Conservation (phyloP, 257 asterid species). For the Anisodus tanguticus region DNA sequence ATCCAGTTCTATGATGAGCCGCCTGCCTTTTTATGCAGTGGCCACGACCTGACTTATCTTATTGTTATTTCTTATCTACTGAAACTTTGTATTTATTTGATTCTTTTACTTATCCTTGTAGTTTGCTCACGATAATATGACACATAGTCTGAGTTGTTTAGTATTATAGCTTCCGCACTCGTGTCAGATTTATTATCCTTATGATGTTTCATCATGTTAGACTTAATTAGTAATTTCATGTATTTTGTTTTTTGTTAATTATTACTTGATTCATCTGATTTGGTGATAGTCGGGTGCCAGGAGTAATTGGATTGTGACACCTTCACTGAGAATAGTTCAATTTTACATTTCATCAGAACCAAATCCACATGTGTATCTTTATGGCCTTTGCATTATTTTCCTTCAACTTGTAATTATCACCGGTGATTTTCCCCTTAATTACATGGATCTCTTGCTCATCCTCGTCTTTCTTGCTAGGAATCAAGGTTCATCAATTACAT, state of each 20-base stretch:
- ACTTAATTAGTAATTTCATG: neutral
- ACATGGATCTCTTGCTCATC: too few species aligned
- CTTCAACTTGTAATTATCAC: too few species aligned
- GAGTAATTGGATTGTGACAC: neutral
- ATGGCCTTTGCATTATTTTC: too few species aligned
- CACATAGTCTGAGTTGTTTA: too few species aligned
- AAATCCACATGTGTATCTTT: too few species aligned
- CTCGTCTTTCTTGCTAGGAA: too few species aligned
- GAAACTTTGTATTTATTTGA: neutral
- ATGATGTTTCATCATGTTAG: neutral
- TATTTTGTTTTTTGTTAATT: neutral
- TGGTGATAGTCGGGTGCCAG: neutral
- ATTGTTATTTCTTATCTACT: neutral
- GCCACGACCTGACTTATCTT: neutral
- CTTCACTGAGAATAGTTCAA: too few species aligned
- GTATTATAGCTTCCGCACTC: neutral
- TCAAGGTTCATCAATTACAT: too few species aligned
- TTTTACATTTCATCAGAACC: too few species aligned
- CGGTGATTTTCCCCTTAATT: too few species aligned
- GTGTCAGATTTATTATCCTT: neutral
- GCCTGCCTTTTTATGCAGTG: neutral
- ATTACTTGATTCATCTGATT: neutral
- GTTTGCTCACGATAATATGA: neutral
- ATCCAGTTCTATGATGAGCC: neutral
- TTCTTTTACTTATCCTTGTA: neutral